These are phyloP conservation scores for Paecilomyces sp. DNA, from an alignment of 2,329 filamentous ascomycete species.

Conservation along the genomic window DNA sequence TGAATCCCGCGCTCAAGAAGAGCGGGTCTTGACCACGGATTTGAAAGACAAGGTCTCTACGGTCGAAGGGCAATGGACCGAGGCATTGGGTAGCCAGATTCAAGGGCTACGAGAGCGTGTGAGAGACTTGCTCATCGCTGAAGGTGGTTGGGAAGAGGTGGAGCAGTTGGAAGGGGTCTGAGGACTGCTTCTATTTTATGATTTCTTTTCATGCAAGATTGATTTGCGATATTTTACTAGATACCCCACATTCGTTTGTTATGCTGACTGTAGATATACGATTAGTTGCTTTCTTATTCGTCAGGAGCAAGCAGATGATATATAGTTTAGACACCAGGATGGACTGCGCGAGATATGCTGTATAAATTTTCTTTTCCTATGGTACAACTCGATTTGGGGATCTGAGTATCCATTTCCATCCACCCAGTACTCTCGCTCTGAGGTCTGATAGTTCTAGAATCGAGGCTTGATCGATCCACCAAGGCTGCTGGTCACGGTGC, in stretches of 20 bases:
- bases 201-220: constrained; percentile 2
- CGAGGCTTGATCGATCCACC: not conserved
- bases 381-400: not conserved
- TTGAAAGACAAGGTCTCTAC: constrained; percentile 88
- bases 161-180: constrained; percentile 43
- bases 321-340: not conserved
- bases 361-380: not conserved
- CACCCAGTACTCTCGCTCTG: not conserved
- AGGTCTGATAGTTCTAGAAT: not conserved
- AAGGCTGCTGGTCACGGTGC: not conserved
- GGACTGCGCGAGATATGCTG: not conserved
- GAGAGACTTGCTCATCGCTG: constrained; percentile 62
- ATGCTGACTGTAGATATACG: not conserved
- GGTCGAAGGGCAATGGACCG: constrained; percentile 85
- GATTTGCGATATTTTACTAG: constrained; percentile 1
- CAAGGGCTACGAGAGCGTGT: constrained; percentile 67
- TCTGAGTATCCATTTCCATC: not conserved
- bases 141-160: constrained; percentile 83
- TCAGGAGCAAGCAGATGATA: not conserved
- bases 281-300: not conserved
- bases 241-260: constrained; percentile 2
- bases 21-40: constrained; percentile 67
- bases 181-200: constrained; percentile 23
- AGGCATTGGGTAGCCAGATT: constrained; percentile 74
- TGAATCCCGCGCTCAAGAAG: constrained; percentile 59